These are phyloP conservation scores for Fraxinus floribunda DNA, from an alignment of 305 asterid species.

Conservation along the genomic window DNA sequence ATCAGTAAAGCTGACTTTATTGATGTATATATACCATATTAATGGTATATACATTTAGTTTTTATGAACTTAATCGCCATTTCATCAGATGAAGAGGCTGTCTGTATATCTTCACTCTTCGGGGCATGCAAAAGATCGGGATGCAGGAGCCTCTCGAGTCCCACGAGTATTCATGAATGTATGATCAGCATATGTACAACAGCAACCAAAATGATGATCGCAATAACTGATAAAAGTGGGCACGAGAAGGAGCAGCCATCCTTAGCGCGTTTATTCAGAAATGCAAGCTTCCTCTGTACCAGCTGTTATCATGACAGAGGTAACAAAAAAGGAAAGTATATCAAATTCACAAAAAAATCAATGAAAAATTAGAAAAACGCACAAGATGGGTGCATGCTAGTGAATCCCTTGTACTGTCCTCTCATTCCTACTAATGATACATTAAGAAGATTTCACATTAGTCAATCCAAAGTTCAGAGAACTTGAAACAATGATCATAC, in stretches of 20 bases:
- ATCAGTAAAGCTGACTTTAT: not conserved
- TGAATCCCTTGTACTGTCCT: not conserved
- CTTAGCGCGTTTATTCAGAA: conserved; percentile 77
- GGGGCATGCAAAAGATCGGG: not conserved
- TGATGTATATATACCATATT: not conserved
- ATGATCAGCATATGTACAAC: conserved; percentile 64
- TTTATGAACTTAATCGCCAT: not conserved
- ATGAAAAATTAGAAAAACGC: not conserved
- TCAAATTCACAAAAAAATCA: conserved; percentile 5
- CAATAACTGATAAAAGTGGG: conserved; percentile 60
- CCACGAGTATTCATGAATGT: conserved; percentile 44
- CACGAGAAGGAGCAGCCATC: conserved; percentile 92
- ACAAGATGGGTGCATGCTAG: not conserved
- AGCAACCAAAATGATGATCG: conserved; percentile 53
- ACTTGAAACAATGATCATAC: not conserved
- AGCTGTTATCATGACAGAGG: conserved; percentile 42
- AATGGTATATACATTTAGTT: not conserved
- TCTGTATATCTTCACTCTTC: not conserved
- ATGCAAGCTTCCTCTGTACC: conserved; percentile 80
- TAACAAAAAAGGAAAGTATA: not conserved
- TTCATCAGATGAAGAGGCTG: not conserved
- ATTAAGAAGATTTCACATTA: not conserved
- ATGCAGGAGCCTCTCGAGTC: not conserved
- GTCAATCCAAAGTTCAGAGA: not conserved
- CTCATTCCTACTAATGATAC: not conserved